Conservation (phyloP, 2,329 filamentous ascomycete genomes). For the Exophiala mesophila region DNA sequence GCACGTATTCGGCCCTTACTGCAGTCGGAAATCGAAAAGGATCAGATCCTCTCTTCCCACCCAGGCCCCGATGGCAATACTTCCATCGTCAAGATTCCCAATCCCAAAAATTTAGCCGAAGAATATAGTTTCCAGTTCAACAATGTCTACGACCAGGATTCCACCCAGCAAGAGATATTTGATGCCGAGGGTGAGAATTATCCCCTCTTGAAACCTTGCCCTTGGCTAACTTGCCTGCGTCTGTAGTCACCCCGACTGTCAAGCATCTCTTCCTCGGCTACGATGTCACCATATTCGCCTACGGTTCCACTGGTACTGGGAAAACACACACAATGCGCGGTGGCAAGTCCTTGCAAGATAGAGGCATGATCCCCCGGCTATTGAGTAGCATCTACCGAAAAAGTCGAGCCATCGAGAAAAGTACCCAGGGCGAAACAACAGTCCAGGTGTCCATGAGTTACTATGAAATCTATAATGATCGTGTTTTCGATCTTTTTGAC, state of each 20-base stretch:
- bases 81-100: constrained; percentile 78
- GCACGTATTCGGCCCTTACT: constrained; percentile 86
- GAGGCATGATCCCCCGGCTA: constrained; percentile 80
- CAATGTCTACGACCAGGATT: constrained; percentile 75
- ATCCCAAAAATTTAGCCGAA: constrained; percentile 85
- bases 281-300: constrained; percentile 85
- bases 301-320: constrained; percentile 87
- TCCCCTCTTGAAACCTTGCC: too few species aligned
- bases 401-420: constrained; percentile 78
- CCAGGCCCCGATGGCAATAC: constrained; percentile 57
- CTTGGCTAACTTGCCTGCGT: constrained; percentile 33
- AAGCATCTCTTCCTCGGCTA: constrained; percentile 88
- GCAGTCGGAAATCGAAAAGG: constrained; percentile 77
- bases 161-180: constrained; percentile 82
- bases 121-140: constrained; percentile 95
- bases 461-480: constrained; percentile 97
- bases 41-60: constrained; percentile 69
- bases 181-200: constrained; percentile 74
- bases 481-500: constrained; percentile 87
- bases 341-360: constrained; percentile 76
- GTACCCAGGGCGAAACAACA: constrained; percentile 62
- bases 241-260: constrained; percentile 75
- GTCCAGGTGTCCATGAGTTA: constrained; percentile 78
- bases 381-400: constrained; percentile 81
- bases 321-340: constrained; percentile 97